phyloP scores from a whole-genome alignment of 176 grass and related monocot species.

The Aegilops speltoides region DNA sequence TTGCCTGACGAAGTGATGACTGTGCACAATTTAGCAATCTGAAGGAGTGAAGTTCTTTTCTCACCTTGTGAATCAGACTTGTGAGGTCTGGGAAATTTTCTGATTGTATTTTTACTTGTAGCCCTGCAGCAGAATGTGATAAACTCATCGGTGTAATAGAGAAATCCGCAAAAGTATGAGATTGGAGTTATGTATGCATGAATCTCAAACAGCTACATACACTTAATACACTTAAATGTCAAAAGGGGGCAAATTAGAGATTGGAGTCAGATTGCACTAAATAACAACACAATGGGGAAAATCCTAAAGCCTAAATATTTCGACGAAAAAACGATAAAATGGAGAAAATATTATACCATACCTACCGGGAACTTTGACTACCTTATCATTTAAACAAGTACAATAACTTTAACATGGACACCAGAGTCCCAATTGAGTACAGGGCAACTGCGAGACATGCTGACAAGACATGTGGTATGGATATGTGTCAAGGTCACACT shows the following conservation, averaged over 20 bases:
- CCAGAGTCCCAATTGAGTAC: background rate
- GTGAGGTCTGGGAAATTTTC: background rate
- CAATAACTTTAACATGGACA: background rate
- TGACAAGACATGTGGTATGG: background rate
- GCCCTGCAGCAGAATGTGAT: slow-evolving; percentile 5
- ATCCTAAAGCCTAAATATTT: background rate
- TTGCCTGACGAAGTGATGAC: too few species aligned
- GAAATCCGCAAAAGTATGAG: background rate
- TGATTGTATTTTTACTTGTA: background rate
- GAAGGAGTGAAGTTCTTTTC: background rate
- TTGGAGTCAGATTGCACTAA: background rate
- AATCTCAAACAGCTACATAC: background rate
- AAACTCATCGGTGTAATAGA: background rate
- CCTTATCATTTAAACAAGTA: background rate
- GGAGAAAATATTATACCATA: background rate
- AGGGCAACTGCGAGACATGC: background rate
- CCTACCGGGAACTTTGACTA: background rate
- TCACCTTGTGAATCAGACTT: slow-evolving; percentile 5
- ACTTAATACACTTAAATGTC: background rate
- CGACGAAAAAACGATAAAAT: background rate
- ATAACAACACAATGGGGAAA: background rate
- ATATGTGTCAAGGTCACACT: background rate
- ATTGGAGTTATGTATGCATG: background rate
- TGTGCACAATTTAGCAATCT: background rate
- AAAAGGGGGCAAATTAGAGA: background rate